A percentile compares a stretch with the other conserved stretches of the same genome.
Evolutionary conservation across 192 early-diverging fungal genomes (phyloP).

Genomic region (Gorgonomyces haynaldii): DNA sequence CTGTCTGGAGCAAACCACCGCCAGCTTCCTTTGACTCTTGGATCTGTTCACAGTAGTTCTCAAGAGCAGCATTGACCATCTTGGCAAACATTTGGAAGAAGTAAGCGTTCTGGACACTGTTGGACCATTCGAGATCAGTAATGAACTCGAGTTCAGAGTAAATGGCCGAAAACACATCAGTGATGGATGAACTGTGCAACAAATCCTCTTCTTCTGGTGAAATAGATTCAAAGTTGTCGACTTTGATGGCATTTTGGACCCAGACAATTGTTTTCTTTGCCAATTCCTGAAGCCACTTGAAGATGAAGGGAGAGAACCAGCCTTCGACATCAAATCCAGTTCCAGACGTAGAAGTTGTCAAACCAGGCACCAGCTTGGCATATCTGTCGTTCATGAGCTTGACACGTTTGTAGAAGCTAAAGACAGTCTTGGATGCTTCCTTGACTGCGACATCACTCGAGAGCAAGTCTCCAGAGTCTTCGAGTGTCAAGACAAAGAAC

Average conservation of each 20-base stretch:
- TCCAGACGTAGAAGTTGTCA: not conserved
- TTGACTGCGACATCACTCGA: conserved; percentile 28
- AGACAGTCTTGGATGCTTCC: conserved; percentile 25
- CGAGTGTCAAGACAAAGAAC: conserved; percentile 33
- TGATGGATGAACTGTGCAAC: conserved; percentile 30
- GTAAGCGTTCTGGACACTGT: conserved; percentile 33
- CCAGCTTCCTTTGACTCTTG: conserved; percentile 31
- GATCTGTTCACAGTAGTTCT: conserved; percentile 48
- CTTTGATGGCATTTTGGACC: conserved; percentile 41
- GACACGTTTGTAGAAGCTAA: conserved; percentile 30
- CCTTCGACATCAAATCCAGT: conserved; percentile 27
- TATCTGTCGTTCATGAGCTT: conserved; percentile 33
- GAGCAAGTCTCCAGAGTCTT: conserved; percentile 23
- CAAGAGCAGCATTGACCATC: conserved; percentile 37
- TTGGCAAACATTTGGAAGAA: conserved; percentile 43
- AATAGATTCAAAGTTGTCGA: conserved; percentile 41
- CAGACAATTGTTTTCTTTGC: conserved; percentile 31
- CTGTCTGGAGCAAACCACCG: conserved; percentile 15
- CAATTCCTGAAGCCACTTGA: conserved; percentile 35
- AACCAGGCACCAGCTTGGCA: conserved; percentile 32
- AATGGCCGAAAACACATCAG: conserved; percentile 39
- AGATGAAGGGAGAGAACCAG: conserved; percentile 40
- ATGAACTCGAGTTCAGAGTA: conserved; percentile 43
- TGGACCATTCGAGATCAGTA: conserved; percentile 36
- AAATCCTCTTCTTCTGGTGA: conserved; percentile 16